Evolutionary conservation across 345 rosid genomes (phyloP).

Genomic region (Hypericum perforatum): DNA sequence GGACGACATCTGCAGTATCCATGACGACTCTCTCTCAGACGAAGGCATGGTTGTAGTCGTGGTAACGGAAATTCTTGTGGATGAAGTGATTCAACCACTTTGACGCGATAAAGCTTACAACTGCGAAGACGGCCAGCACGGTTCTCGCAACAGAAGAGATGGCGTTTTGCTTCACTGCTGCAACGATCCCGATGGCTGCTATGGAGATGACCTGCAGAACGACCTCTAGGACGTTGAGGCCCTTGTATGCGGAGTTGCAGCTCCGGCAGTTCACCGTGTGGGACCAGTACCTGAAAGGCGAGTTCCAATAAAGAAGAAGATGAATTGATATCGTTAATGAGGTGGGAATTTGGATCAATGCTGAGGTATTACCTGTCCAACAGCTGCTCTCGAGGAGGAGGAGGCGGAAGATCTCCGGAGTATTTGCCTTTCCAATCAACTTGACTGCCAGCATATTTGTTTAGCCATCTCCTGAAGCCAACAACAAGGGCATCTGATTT

Average conservation of each 20-base stretch:
- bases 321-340: background rate
- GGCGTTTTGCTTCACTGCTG: conserved; percentile 34
- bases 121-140: conserved; percentile 31
- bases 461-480: conserved; percentile 71
- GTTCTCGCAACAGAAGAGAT: conserved; percentile 37
- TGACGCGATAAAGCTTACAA: conserved; percentile 57
- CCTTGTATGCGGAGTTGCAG: conserved; percentile 52
- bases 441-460: conserved; percentile 49
- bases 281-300: conserved; percentile 55
- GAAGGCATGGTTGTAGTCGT: conserved; percentile 70
- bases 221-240: conserved; percentile 50
- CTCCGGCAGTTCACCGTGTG: conserved; percentile 79
- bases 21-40: conserved; percentile 13
- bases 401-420: conserved; percentile 53
- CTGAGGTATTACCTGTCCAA: conserved; percentile 51
- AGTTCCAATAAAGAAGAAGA: background rate
- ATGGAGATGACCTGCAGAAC: conserved; percentile 44
- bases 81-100: conserved; percentile 67
- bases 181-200: conserved; percentile 43
- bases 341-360: conserved; percentile 3
- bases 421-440: conserved; percentile 70
- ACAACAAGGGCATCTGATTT: conserved; percentile 66
- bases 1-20: background rate
- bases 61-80: conserved; percentile 58
- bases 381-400: conserved; percentile 66